phyloP scores from a whole-genome alignment of 768 basidiomycete species.

The Coprinopsis strossmayeri region DNA sequence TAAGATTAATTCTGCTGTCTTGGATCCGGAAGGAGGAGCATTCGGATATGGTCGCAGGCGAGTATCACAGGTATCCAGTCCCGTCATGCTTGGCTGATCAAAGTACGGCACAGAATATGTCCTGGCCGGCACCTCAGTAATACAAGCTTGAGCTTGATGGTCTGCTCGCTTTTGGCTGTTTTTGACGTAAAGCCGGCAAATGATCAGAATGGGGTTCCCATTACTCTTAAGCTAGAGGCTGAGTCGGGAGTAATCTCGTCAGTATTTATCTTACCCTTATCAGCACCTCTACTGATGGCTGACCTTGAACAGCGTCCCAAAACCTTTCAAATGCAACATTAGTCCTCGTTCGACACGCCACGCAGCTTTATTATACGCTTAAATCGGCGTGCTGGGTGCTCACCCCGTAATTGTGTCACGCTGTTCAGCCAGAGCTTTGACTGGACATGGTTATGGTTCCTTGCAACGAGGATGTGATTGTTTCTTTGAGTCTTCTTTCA shows the following conservation, averaged over 20 bases:
- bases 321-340: too few relatives aligned
- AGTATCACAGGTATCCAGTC: background rate
- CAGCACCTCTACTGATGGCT: too few relatives aligned
- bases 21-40: conserved; percentile 19
- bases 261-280: too few relatives aligned
- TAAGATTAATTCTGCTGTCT: conserved; percentile 16
- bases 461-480: too few relatives aligned
- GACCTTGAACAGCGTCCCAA: too few relatives aligned
- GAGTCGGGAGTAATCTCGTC: conserved; percentile 18
- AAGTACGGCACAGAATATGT: conserved; percentile 15
- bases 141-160: conserved; percentile 16
- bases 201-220: conserved; percentile 16
- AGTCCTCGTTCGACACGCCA: too few relatives aligned
- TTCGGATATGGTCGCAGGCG: conserved; percentile 25
- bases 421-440: too few relatives aligned
- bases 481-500: too few relatives aligned
- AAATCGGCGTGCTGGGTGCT: too few relatives aligned
- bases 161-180: conserved; percentile 16
- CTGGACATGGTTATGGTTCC: too few relatives aligned
- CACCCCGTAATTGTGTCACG: too few relatives aligned
- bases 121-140: conserved; percentile 20
- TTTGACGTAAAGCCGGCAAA: conserved; percentile 18
- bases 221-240: conserved; percentile 13
- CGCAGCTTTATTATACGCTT: too few relatives aligned
- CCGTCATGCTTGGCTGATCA: background rate